Evolutionary conservation across 2,329 filamentous ascomycete species (phyloP).

Genomic region (Phialophora verrucosa): DNA sequence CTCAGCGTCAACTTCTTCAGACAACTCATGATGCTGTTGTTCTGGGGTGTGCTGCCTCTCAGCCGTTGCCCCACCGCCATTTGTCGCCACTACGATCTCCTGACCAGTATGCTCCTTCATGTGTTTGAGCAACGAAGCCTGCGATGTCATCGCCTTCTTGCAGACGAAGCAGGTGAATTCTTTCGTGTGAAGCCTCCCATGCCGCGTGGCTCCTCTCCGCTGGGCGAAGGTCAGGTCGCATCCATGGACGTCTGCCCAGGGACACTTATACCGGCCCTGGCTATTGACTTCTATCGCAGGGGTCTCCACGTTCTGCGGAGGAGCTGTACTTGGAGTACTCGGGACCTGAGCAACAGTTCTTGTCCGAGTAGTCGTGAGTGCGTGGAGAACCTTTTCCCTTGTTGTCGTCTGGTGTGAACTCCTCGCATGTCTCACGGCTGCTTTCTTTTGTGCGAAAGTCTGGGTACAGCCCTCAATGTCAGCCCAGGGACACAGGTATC

Average conservation of each 20-base stretch:
- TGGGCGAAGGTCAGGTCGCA: constrained; percentile 33
- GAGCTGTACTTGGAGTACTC: background rate
- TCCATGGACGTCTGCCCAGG: constrained; percentile 23
- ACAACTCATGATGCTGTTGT: background rate
- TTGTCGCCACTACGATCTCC: constrained; percentile 19
- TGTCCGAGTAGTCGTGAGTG: background rate
- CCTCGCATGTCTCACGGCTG: constrained; percentile 32
- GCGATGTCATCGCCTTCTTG: constrained; percentile 24
- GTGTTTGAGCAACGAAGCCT: constrained; percentile 29
- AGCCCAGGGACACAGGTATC: constrained; percentile 33
- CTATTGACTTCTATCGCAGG: constrained; percentile 7
- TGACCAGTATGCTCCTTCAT: constrained; percentile 24
- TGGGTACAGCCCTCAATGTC: constrained; percentile 25
- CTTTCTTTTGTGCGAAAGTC: constrained; percentile 29
- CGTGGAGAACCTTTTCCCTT: background rate
- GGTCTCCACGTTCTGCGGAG: background rate
- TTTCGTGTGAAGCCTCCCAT: constrained; percentile 27
- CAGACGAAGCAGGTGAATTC: constrained; percentile 32
- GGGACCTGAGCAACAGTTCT: background rate
- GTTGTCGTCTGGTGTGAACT: background rate
- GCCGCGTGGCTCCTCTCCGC: constrained; percentile 26
- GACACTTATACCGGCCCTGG: constrained; percentile 32
- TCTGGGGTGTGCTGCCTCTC: background rate
- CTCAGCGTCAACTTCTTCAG: background rate
- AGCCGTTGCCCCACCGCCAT: background rate